phyloP scores from a whole-genome alignment of 2,329 filamentous ascomycete genomes.

The Penicillium sp. region DNA sequence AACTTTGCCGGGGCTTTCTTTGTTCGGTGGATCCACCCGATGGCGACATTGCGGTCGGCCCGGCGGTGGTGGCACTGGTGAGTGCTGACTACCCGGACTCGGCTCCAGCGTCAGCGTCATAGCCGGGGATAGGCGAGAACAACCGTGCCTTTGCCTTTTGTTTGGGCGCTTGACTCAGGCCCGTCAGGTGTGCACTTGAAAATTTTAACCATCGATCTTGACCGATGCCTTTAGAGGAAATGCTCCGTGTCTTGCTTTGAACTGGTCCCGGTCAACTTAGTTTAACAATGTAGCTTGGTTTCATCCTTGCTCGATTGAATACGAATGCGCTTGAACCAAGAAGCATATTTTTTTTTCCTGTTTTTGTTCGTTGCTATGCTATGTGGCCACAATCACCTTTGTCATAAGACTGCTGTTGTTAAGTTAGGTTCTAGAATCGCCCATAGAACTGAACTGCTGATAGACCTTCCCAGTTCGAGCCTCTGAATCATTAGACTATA shows the following conservation, averaged over 20 bases:
- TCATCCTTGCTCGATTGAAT: background rate
- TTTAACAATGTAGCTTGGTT: background rate
- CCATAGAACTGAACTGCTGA: too few relatives aligned
- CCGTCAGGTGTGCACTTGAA: background rate
- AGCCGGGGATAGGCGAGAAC: constrained; percentile 6
- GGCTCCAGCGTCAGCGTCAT: background rate
- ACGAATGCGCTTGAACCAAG: background rate
- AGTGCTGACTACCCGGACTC: too few relatives aligned
- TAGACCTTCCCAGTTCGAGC: too few relatives aligned
- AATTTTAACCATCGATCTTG: background rate
- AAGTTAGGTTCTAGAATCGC: too few relatives aligned
- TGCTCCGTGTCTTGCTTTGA: background rate
- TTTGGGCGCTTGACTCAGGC: background rate
- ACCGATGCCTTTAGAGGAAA: constrained; percentile 4
- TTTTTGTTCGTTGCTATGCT: background rate
- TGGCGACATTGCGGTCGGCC: constrained; percentile 8
- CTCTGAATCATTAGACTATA: too few relatives aligned
- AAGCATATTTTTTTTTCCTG: background rate
- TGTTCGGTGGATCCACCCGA: background rate
- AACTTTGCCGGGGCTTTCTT: background rate
- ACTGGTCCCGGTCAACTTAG: background rate
- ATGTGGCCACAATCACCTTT: background rate
- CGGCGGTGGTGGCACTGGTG: background rate
- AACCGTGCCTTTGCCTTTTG: background rate
- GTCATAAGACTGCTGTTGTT: background rate